Conservation (phyloP, 2,329 filamentous ascomycete species). For the Nothomitra cinnamomea region DNA sequence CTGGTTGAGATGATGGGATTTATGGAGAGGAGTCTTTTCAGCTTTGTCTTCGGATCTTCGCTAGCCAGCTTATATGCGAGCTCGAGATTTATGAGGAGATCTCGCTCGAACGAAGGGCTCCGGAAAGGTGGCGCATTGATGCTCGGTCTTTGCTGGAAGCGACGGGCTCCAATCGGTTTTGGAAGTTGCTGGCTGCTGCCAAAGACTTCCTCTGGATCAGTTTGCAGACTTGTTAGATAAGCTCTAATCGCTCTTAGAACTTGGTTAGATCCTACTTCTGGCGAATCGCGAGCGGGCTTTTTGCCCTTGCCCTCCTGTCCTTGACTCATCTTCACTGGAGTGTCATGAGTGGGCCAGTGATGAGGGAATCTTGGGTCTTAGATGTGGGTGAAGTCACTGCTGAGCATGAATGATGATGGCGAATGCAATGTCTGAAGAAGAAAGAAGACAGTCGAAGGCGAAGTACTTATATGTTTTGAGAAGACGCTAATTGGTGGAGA, state of each 20-base stretch:
- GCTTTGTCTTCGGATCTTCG: neutral
- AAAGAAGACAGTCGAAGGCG: no score
- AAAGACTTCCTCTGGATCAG: neutral
- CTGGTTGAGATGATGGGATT: neutral
- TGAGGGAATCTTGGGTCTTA: no score
- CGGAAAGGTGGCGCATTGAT: neutral
- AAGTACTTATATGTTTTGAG: no score
- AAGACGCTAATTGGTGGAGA: no score
- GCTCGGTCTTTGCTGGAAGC: neutral
- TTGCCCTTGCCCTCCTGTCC: neutral
- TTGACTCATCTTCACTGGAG: neutral
- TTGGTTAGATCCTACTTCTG: neutral
- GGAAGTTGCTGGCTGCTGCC: neutral
- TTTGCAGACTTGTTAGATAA: neutral
- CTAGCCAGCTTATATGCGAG: neutral
- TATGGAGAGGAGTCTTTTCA: neutral
- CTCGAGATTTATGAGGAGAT: neutral
- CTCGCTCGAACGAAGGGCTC: neutral
- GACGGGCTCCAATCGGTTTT: neutral
- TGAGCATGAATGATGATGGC: no score
- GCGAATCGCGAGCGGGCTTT: neutral
- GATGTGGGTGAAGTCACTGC: no score
- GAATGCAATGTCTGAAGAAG: no score
- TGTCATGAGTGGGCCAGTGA: neutral
- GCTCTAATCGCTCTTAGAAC: neutral